Evolutionary conservation across 495 filamentous ascomycete species (phyloP), one percentile per base, ranked within the genome.

Genomic region (Collariella sp.): DNA sequence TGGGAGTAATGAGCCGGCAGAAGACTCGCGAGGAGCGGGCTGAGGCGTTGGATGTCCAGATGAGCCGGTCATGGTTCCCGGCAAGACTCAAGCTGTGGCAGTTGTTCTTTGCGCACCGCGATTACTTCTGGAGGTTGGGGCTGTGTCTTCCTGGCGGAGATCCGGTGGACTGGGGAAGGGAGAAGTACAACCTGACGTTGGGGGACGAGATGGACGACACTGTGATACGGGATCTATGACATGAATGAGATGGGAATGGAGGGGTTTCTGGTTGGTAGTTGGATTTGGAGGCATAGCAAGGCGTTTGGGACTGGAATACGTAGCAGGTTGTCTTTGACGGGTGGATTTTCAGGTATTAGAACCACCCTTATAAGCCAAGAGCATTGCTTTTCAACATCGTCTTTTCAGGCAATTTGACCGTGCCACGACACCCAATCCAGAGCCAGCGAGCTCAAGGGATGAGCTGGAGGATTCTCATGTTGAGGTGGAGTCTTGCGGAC

Each of bases 41-140:
- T 2, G 44, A 43, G 13, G 20, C 60, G 40, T 35, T 62, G 7
- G 45, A 51, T 12, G 46, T 49, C 11, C 48, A 56, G 20, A 56
- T 60, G 40, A 44, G 47, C 22, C 49, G 40, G 12, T 41, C 55
- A 13, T 65, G 64, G 56, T 69, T 90, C 18, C 86, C 87, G 15
- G 66, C 77, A 10, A 70, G 81, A 42, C 84, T 83, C 58, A 84
- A 84, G 64, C 76, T 91, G 10, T 93, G 94, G 88, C 82, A 95
- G 72, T 71, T 95, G n/a, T 86, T 96, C 66, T 90, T 89, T 72
- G 85, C 91, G 15, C 93, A 98, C 72, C 76, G 93, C 49, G 93
- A 98, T 70, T 98, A 98, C 64, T 98, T 98, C 67, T 93, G 89
- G 86, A 72, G 93, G 31, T 62, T 98, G 54, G 93, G 93, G 0